Base-by-base conservation (phyloP, 2,329 filamentous ascomycete species). In the Pyricularia sp. region DNA sequence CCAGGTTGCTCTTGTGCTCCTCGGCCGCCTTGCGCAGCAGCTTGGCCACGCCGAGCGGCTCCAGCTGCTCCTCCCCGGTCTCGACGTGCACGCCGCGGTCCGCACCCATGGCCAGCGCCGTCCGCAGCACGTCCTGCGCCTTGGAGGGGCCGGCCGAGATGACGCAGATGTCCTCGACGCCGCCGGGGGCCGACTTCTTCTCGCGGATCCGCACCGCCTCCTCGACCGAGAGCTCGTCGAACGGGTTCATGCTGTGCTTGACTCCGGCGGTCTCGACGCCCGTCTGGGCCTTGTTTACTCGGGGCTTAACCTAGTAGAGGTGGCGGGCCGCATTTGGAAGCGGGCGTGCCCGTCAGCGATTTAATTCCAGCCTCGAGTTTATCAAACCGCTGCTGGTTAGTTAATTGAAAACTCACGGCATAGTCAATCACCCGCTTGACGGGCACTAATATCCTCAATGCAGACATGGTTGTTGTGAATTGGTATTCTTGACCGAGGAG, bases 231-330 rank as follows among this genome's bases (percentile, higher is more conserved):
- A 99, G 92, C 81, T 99, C 95, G 84, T 99, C 95, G 82, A 99
- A 99, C 25, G 95, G 95, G 85, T 98, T 99, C 88, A 99, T 94
- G 78, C 90, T 94, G 86, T 98, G 94, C 82, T 98, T 98, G 77
- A 98, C 93, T 74, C 92, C 92, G 72, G 90, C 86, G 69, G 92
- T 97, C 82, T 97, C 94, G 81, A 99, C 91, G 77, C 89, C 94
- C 71, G 94, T 97, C 81, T 87, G 85, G 75, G 87, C 81, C 79
- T 89, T 90, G 83, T 90, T 90, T 78, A 90, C 86, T 73, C 88
- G 86, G 69, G 87, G 87, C 76, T 89, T 90, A 83, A 90, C 86
- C 88, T 90, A 74, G 31, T 28, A 30, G 69, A 73, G 68, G 68
- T 66, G 58, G 69, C 70, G 30, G 36, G 25, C 55, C 58, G 25